A percentile compares a stretch with the other conserved stretches of the same genome.
These are phyloP conservation scores for Boletus rufocinnamomeus DNA, from an alignment of 768 basidiomycete species.

Conservation along the genomic window DNA sequence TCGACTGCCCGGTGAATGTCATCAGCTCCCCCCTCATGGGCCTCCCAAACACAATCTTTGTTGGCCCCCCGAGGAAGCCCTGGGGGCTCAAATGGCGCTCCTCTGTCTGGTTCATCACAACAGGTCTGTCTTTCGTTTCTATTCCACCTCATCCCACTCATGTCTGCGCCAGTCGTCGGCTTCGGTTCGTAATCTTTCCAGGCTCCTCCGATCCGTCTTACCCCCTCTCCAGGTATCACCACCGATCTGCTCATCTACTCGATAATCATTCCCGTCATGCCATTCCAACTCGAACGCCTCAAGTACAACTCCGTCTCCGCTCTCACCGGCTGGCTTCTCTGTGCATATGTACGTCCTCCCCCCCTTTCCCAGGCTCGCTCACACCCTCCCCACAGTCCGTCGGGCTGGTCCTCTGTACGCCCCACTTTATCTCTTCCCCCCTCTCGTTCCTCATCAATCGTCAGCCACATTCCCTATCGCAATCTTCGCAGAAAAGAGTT, in stretches of 20 bases:
- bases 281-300: constrained; percentile 58
- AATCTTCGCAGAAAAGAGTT: constrained; percentile 52
- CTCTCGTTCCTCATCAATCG: neutral
- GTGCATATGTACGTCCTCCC: constrained; percentile 49
- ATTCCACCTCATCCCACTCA: neutral
- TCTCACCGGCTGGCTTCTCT: constrained; percentile 61
- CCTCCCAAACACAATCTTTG: neutral
- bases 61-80: constrained; percentile 27
- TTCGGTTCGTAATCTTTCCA: constrained; percentile 41
- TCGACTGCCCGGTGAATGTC: neutral
- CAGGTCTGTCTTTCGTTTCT: constrained; percentile 32
- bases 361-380: neutral
- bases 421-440: neutral
- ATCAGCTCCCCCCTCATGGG: constrained; percentile 11
- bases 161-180: constrained; percentile 42
- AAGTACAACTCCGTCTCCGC: constrained; percentile 48
- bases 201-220: neutral
- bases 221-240: constrained; percentile 33
- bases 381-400: constrained; percentile 42
- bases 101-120: constrained; percentile 57
- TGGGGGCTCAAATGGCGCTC: constrained; percentile 58
- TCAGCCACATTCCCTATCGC: constrained; percentile 61
- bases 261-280: constrained; percentile 62
- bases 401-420: constrained; percentile 56
- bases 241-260: constrained; percentile 64